Conservation (phyloP, 495 filamentous ascomycete species). For the Neurospora sp. region DNA sequence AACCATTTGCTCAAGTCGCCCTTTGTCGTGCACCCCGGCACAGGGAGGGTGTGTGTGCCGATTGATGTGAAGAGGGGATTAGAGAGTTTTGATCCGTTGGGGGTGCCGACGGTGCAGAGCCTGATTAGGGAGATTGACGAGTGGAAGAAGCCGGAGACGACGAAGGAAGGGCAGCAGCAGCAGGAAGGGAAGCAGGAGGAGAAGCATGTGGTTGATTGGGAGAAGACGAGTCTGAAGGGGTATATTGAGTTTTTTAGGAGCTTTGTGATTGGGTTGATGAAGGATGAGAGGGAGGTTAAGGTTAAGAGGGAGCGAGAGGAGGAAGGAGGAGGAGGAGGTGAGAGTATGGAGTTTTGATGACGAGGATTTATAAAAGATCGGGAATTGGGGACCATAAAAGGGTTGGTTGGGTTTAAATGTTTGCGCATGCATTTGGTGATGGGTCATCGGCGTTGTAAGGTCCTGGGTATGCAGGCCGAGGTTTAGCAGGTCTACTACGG, state of each 20-base stretch:
- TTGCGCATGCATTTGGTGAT: neutral
- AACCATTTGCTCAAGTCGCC: constrained; percentile 96
- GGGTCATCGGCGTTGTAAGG: neutral
- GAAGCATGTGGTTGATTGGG: constrained; percentile 64
- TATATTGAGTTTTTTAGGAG: constrained; percentile 82
- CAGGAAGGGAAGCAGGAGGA: constrained; percentile 11
- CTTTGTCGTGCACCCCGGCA: constrained; percentile 92
- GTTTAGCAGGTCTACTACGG: neutral
- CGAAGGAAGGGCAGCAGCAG: constrained; percentile 59
- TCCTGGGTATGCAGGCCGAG: neutral
- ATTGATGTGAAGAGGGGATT: constrained; percentile 55
- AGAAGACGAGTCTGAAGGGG: constrained; percentile 90
- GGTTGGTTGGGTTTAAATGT: neutral
- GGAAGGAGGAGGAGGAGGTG: constrained; percentile 22
- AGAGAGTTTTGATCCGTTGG: constrained; percentile 77
- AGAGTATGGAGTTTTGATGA: constrained; percentile 50
- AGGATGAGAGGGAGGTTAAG: constrained; percentile 66
- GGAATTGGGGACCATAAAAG: neutral
- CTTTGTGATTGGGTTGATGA: constrained; percentile 69
- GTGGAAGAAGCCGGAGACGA: constrained; percentile 41
- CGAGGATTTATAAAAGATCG: neutral
- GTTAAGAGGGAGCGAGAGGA: constrained; percentile 57
- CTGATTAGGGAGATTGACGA: constrained; percentile 72
- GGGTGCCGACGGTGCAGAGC: constrained; percentile 75
- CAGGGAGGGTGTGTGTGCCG: constrained; percentile 88